Evolutionary conservation across 352 stramenopile species (phyloP).

Genomic region (Pythium grandisporangium): DNA sequence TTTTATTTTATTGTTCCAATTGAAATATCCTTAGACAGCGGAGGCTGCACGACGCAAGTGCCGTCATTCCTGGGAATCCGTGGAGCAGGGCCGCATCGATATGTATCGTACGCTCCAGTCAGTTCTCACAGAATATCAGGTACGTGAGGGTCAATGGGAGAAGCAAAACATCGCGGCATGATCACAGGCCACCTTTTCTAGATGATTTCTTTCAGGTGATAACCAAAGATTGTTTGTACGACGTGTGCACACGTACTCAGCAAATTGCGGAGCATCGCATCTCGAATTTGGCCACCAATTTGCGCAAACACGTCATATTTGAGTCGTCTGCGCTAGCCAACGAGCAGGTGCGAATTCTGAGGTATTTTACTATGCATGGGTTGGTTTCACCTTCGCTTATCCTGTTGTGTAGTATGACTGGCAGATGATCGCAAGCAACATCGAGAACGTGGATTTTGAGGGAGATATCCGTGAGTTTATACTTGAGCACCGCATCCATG

Average conservation of each 20-base stretch:
- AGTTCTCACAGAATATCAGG: conserved; percentile 76
- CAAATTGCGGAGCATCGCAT: conserved; percentile 74
- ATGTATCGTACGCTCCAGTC: conserved; percentile 63
- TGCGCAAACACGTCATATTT: conserved; percentile 81
- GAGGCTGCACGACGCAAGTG: conserved; percentile 60
- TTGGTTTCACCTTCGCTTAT: not conserved
- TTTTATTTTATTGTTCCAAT: not conserved
- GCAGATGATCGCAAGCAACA: conserved; percentile 64
- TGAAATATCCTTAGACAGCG: conserved; percentile 39
- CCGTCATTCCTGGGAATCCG: conserved; percentile 37
- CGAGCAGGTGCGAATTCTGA: conserved; percentile 38
- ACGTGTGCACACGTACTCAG: conserved; percentile 14
- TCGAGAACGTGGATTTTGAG: conserved; percentile 67
- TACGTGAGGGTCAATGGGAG: too few species aligned
- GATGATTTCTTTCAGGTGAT: too few species aligned
- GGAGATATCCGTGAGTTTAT: conserved; percentile 67
- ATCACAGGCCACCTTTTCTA: too few species aligned
- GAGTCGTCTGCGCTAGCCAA: conserved; percentile 74
- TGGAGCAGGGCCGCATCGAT: conserved; percentile 54
- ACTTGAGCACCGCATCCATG: conserved; percentile 17
- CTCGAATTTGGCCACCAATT: conserved; percentile 53
- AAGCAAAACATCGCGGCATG: too few species aligned
- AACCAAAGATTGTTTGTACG: too few species aligned
- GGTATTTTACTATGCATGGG: not conserved
- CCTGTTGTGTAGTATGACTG: conserved; percentile 58